Evolutionary conservation across 1,284 basidiomycete genomes (phyloP).

Genomic region (Boletus sp.): DNA sequence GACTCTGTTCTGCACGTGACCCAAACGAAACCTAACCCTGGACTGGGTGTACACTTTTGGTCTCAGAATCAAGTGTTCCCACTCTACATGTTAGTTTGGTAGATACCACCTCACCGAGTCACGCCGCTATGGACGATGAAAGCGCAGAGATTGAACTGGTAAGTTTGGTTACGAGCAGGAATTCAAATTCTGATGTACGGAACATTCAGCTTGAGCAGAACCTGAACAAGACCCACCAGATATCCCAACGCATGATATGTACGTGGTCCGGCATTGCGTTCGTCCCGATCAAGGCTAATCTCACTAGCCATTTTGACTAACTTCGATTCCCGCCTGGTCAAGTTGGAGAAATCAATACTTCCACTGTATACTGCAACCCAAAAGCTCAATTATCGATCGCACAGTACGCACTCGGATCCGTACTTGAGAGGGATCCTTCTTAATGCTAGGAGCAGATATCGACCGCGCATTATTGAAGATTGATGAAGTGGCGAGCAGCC

Average conservation of each 20-base stretch:
- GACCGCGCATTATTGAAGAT: conserved; percentile 73
- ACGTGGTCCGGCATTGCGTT: conserved; percentile 28
- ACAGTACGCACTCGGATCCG: conserved; percentile 45
- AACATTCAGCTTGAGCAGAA: conserved; percentile 71
- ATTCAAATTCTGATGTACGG: neutral
- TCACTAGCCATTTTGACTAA: conserved; percentile 68
- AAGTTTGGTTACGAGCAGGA: neutral
- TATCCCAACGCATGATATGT: conserved; percentile 81
- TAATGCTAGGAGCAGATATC: conserved; percentile 53
- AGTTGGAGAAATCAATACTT: conserved; percentile 76
- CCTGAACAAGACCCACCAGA: conserved; percentile 75
- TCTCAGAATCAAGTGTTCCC: no score
- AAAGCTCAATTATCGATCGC: conserved; percentile 62
- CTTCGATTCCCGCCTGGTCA: conserved; percentile 72
- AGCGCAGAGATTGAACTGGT: conserved; percentile 29
- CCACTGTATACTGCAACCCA: conserved; percentile 74
- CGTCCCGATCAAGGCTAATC: conserved; percentile 16
- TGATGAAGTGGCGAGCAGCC: conserved; percentile 68
- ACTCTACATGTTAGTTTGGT: no score
- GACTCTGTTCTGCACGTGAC: no score
- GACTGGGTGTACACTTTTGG: no score
- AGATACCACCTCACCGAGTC: no score
- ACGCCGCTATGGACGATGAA: conserved; percentile 24
- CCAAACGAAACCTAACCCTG: no score
- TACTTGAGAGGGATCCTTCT: conserved; percentile 1